A percentile compares a stretch with the other conserved stretches of the same genome.
Evolutionary conservation across 2,329 filamentous ascomycete species (phyloP).

Genomic region (Metarhizium rileyi): DNA sequence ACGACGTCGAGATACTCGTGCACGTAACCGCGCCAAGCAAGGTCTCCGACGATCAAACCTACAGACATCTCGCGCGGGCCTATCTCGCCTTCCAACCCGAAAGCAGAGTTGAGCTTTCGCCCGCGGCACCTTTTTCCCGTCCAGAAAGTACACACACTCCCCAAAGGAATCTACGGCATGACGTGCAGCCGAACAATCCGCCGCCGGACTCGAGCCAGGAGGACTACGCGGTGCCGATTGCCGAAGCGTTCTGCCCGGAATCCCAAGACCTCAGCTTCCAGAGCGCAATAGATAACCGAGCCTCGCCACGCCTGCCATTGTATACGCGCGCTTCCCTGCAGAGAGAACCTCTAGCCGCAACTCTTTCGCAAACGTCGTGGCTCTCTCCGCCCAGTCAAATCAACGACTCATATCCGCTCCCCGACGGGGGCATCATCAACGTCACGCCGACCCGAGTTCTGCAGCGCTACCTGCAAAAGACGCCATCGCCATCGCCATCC

Average conservation of each 20-base stretch:
- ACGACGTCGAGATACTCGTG: constrained; percentile 42
- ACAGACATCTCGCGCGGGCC: constrained; percentile 38
- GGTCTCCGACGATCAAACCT: constrained; percentile 36
- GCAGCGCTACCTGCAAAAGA: constrained; percentile 35
- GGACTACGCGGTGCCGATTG: constrained; percentile 8
- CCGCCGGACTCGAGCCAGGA: constrained; percentile 7
- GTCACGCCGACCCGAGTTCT: constrained; percentile 40
- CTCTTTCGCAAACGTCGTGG: constrained; percentile 26
- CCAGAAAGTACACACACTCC: neutral
- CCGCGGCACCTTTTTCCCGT: neutral
- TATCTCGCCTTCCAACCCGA: constrained; percentile 39
- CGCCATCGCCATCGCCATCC: neutral
- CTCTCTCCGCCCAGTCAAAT: constrained; percentile 39
- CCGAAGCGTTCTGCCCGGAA: constrained; percentile 18
- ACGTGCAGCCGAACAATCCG: no score
- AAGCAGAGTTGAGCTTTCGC: constrained; percentile 4
- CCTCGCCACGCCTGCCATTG: constrained; percentile 20
- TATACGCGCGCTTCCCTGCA: constrained; percentile 3
- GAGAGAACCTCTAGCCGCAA: constrained; percentile 7
- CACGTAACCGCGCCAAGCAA: constrained; percentile 44
- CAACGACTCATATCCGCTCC: constrained; percentile 42
- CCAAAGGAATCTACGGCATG: no score
- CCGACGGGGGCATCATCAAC: constrained; percentile 17
- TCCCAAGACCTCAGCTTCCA: constrained; percentile 34
- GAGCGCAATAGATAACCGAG: constrained; percentile 34